phyloP scores from a whole-genome alignment of 306 rosid species.

The Inga laurina region DNA sequence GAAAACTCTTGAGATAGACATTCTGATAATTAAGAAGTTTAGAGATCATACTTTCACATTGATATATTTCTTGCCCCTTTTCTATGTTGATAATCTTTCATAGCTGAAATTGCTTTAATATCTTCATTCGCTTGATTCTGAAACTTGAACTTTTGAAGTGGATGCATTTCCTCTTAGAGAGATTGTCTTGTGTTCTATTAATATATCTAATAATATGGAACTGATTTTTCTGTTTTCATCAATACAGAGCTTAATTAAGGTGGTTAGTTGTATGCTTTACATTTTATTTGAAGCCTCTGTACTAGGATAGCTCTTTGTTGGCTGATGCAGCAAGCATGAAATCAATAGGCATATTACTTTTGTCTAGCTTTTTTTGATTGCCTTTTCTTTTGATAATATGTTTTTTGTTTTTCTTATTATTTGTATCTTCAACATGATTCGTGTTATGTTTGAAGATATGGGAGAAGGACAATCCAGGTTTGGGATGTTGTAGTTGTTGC shows the following conservation, averaged over 20 bases:
- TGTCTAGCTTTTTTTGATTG: not conserved
- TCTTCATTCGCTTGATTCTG: not conserved
- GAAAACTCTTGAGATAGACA: not conserved
- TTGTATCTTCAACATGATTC: slow-evolving; percentile 10
- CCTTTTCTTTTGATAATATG: not conserved
- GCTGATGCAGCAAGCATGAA: not conserved
- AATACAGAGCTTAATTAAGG: not conserved
- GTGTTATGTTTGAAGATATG: slow-evolving; percentile 8
- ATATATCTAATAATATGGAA: not conserved
- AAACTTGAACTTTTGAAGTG: not conserved
- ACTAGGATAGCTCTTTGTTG: slow-evolving; percentile 1
- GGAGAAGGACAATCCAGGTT: slow-evolving; percentile 25
- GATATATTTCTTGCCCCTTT: not conserved
- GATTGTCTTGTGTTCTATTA: not conserved
- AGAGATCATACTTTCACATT: not conserved
- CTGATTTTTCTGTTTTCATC: not conserved
- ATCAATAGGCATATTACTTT: not conserved
- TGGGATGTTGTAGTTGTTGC: slow-evolving; percentile 34
- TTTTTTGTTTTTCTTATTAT: not conserved
- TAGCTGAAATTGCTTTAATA: not conserved
- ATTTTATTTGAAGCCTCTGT: not conserved
- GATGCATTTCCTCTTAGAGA: not conserved
- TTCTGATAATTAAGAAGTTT: not conserved
- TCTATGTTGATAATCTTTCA: not conserved
- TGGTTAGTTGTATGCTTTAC: not conserved